Base-by-base conservation (phyloP, 2,329 filamentous ascomycete species). In the Paracamarosporium sp. region DNA sequence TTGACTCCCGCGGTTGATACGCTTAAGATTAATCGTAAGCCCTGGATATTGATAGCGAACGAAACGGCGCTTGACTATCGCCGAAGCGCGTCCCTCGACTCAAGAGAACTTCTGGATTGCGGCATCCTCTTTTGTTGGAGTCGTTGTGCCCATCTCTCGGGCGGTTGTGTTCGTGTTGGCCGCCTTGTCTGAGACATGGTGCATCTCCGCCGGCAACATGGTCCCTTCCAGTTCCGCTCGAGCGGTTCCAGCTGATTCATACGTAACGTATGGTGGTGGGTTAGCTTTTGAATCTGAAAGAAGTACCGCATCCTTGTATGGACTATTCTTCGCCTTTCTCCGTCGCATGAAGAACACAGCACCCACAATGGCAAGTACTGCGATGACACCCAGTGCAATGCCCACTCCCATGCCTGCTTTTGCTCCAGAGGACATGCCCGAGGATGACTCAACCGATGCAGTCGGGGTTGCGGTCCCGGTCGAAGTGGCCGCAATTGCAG, bases 401-500 rank as follows among this genome's bases (percentile, higher is more conserved):
- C 57, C 57, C 2, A 60, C 44, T 35, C 57, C 57, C 24, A 56
- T 31, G 17, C 57, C 57, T 22, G 53, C 43, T 53, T 56, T 60
- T 25, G 57, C 53, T 7, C 57, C 57, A 4, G 53, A 50, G 9
- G 48, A 53, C 25, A 60, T 30, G 2, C 53, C 50, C 3, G 50
- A 11, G 17, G 46, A 45, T 13, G 38, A n/a, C 20, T 55, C 45
- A 44, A 35, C 28, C 12, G 47, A 41, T 41, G 31, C 33, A 25
- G 24, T 40, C 15, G 46, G 15, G 17, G 4, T 36, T 6, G 47
- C 13, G 27, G 43, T 31, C n/a, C 13, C 27, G 31, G 31, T 38
- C 11, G 20, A 17, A 20, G 15, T 22, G 3, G 24, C 25, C 13
- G 25, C n/a, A 24, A 12, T 22, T 6, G 25, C 28, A 40, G 20